Evolutionary conservation across 345 rosid species (phyloP).

Genomic region (Nasturtium officinale): DNA sequence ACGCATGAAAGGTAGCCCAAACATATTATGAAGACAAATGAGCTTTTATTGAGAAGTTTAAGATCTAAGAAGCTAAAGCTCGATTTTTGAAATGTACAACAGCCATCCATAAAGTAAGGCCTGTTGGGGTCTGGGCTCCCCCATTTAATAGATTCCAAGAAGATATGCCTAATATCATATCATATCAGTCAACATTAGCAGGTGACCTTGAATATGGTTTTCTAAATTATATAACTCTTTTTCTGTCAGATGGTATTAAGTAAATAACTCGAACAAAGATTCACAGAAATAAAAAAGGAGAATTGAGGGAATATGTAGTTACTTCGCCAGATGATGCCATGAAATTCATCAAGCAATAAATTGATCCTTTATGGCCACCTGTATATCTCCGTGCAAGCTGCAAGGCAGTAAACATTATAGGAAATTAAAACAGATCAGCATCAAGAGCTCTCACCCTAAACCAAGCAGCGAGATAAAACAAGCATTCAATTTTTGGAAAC

Average conservation of each 20-base stretch:
- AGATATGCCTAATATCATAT: not conserved
- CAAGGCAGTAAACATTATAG: slow-evolving; percentile 38
- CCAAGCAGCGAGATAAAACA: not conserved
- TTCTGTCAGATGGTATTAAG: not conserved
- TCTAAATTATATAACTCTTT: not conserved
- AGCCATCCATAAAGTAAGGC: not conserved
- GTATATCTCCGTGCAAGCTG: slow-evolving; percentile 97
- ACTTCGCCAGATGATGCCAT: slow-evolving; percentile 99
- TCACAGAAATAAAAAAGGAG: not conserved
- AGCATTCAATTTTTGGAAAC: slow-evolving; percentile 13
- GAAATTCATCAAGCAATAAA: slow-evolving; percentile 95
- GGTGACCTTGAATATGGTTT: slow-evolving; percentile 9
- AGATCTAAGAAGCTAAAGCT: slow-evolving; percentile 7
- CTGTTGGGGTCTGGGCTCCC: slow-evolving; percentile 1
- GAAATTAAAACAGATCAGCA: slow-evolving; percentile 20
- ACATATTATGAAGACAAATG: not conserved
- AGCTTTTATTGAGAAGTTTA: slow-evolving; percentile 5
- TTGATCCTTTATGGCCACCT: slow-evolving; percentile 97
- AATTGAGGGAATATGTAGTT: slow-evolving; percentile 37
- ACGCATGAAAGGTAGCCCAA: slow-evolving; percentile 17
- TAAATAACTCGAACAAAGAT: not conserved
- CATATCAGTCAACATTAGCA: slow-evolving; percentile 14
- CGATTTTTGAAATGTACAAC: not conserved
- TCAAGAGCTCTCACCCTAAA: slow-evolving; percentile 24
- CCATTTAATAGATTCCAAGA: slow-evolving; percentile 13